phyloP scores from a whole-genome alignment of 257 asterid genomes.

The Thymus quinquecostatus region DNA sequence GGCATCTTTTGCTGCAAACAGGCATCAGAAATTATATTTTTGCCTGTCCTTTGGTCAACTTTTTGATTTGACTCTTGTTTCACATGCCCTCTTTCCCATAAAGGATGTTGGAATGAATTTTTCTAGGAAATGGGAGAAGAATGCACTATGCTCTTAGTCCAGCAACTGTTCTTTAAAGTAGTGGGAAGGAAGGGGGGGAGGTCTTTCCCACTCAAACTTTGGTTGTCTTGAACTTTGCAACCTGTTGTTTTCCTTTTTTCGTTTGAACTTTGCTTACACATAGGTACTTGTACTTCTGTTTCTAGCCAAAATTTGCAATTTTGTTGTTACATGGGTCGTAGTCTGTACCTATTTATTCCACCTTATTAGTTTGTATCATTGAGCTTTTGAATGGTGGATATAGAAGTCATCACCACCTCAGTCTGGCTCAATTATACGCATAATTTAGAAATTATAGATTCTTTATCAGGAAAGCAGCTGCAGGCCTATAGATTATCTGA shows the following conservation, averaged over 20 bases:
- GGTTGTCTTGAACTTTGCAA: background rate
- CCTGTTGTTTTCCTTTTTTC: background rate
- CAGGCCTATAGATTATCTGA: no score
- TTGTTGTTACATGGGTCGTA: background rate
- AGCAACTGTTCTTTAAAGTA: background rate
- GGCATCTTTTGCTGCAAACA: background rate
- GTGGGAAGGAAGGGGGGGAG: background rate
- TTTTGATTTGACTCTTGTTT: background rate
- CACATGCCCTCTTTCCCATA: background rate
- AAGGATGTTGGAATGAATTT: background rate
- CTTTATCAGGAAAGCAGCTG: no score
- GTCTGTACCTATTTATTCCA: background rate
- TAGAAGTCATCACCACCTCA: no score
- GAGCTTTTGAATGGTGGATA: no score
- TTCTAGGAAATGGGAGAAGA: background rate
- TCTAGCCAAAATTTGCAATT: background rate
- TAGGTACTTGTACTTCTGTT: background rate
- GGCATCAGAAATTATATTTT: background rate
- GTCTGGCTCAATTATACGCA: no score
- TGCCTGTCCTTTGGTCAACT: conserved; percentile 5
- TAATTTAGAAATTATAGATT: no score
- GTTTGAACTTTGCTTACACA: background rate
- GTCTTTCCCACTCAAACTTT: background rate
- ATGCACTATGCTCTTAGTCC: background rate
- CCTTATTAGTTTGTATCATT: no score